phyloP scores from a whole-genome alignment of 306 rosid species.

The Prunus armeniaca region DNA sequence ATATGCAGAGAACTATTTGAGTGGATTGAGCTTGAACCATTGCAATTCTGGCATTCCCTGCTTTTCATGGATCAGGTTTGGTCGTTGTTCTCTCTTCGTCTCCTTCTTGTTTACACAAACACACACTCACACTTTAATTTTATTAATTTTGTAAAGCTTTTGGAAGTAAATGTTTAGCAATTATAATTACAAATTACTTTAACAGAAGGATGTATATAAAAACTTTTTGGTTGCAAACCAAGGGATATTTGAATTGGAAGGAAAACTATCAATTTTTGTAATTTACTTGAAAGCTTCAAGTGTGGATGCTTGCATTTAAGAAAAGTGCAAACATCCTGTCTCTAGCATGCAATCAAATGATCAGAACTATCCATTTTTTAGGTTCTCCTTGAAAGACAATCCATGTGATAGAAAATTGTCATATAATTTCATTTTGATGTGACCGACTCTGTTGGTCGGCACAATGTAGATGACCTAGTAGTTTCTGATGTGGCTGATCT shows the following conservation, averaged over 20 bases:
- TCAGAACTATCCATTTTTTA: neutral
- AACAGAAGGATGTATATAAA: too few relatives aligned
- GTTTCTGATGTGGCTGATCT: neutral
- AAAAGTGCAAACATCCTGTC: neutral
- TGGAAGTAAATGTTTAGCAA: neutral
- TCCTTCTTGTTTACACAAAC: neutral
- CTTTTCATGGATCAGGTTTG: constrained; percentile 95
- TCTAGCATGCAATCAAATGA: neutral
- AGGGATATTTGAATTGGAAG: neutral
- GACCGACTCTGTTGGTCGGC: neutral
- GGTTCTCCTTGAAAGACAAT: neutral
- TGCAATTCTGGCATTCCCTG: constrained; percentile 85
- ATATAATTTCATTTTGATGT: neutral
- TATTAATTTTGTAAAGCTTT: neutral
- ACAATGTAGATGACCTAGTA: neutral
- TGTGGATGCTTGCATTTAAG: neutral
- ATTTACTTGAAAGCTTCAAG: neutral
- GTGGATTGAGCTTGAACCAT: constrained; percentile 93
- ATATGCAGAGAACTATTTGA: constrained; percentile 81
- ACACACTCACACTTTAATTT: too few relatives aligned
- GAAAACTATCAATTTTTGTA: neutral
- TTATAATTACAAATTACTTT: neutral
- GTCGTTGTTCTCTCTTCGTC: constrained; percentile 10
- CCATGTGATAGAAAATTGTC: neutral
- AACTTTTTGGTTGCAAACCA: neutral